Percentiles rank a stretch among this genome's conserved stretches.
Evolutionary conservation across 495 filamentous ascomycete genomes (phyloP).

Genomic region (Penicillium psychrofluorescens): DNA sequence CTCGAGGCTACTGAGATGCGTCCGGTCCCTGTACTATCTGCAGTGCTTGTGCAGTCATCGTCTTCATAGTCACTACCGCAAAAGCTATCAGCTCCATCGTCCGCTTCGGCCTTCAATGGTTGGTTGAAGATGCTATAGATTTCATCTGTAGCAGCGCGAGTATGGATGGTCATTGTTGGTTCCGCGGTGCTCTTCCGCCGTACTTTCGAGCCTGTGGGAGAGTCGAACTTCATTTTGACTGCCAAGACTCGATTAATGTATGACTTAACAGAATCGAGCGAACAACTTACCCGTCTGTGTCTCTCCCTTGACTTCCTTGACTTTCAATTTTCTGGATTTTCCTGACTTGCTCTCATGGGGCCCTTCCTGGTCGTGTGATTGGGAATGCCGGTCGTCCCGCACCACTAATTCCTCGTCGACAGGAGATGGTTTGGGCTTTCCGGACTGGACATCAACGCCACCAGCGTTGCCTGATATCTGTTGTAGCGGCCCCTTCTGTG

Average conservation of each 20-base stretch:
- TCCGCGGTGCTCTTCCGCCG: constrained; percentile 67
- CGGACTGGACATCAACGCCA: constrained; percentile 6
- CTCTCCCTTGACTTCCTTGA: constrained; percentile 67
- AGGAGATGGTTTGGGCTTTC: constrained; percentile 5
- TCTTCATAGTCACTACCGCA: constrained; percentile 54
- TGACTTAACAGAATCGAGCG: no score
- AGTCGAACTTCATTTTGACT: constrained; percentile 92
- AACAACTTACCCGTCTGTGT: constrained; percentile 68
- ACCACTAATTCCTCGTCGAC: constrained; percentile 16
- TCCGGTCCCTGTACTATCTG: constrained; percentile 73
- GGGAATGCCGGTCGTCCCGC: constrained; percentile 12
- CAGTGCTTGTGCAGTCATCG: constrained; percentile 75
- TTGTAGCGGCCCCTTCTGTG: constrained; percentile 28
- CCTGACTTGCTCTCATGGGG: constrained; percentile 26
- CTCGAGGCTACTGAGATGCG: constrained; percentile 54
- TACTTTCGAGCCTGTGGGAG: constrained; percentile 70
- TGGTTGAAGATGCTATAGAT: constrained; percentile 97
- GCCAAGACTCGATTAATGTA: constrained; percentile 11
- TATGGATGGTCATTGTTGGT: constrained; percentile 96
- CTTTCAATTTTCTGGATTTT: constrained; percentile 59
- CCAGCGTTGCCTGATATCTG: constrained; percentile 32
- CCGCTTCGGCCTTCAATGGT: constrained; percentile 56
- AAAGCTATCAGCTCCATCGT: constrained; percentile 33
- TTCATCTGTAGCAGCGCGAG: constrained; percentile 89
- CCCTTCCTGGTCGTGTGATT: constrained; percentile 24